phyloP scores from a whole-genome alignment of 2,329 filamentous ascomycete genomes.

The Penicillium sp. region DNA sequence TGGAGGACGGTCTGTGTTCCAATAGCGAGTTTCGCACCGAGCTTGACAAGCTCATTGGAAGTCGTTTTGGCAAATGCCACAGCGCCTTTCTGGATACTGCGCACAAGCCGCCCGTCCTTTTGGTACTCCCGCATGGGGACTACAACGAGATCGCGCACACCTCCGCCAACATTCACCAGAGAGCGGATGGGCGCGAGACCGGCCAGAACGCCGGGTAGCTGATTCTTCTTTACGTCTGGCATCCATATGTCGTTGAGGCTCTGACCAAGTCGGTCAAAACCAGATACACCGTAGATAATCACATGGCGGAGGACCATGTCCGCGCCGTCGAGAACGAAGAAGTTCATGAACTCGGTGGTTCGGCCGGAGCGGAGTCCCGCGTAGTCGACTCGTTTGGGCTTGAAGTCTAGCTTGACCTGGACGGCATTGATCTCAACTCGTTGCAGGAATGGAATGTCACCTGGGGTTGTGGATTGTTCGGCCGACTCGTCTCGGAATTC shows the following conservation, averaged over 20 bases:
- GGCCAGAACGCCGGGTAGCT: conserved; percentile 84
- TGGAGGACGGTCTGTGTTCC: conserved; percentile 93
- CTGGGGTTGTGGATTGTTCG: conserved; percentile 57
- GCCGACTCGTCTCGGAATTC: conserved; percentile 84
- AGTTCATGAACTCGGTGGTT: conserved; percentile 99
- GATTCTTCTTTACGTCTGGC: conserved; percentile 85
- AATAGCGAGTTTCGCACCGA: conserved; percentile 91
- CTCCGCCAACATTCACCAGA: conserved; percentile 85
- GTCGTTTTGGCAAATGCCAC: conserved; percentile 89
- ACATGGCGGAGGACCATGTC: conserved; percentile 83
- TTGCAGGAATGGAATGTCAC: conserved; percentile 83
- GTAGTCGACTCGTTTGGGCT: conserved; percentile 97
- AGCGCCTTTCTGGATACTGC: conserved; percentile 89
- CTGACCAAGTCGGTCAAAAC: conserved; percentile 86
- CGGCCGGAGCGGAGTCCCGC: conserved; percentile 87
- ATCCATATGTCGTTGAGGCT: conserved; percentile 96
- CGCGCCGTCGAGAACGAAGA: conserved; percentile 85
- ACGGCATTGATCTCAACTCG: conserved; percentile 84
- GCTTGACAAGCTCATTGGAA: conserved; percentile 87
- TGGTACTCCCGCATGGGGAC: conserved; percentile 90
- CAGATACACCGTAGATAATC: conserved; percentile 88
- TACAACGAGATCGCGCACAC: conserved; percentile 81
- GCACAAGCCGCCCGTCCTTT: conserved; percentile 89
- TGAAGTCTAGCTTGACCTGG: conserved; percentile 88
- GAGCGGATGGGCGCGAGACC: conserved; percentile 88